Evolutionary conservation across 2,329 filamentous ascomycete genomes (phyloP).

Genomic region (Fusarium torreyae): DNA sequence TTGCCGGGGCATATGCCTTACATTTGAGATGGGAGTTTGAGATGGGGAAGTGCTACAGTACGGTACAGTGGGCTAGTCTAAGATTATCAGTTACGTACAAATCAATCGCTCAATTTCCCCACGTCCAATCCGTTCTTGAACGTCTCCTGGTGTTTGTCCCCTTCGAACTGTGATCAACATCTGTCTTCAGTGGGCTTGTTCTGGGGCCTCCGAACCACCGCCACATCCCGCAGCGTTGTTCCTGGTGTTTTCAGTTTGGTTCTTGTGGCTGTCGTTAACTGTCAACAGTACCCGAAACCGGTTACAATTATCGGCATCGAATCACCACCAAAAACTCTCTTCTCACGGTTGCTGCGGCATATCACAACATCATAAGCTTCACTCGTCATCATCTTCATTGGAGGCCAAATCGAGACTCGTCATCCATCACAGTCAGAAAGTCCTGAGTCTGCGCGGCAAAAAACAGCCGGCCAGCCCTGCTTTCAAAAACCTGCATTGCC

Average conservation of each 20-base stretch:
- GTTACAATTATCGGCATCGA: slow-evolving; percentile 29
- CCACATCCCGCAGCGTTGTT: slow-evolving; percentile 31
- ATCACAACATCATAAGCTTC: slow-evolving; percentile 31
- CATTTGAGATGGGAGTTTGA: slow-evolving; percentile 2
- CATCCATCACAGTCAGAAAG: slow-evolving; percentile 35
- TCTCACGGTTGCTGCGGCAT: slow-evolving; percentile 11
- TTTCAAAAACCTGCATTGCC: slow-evolving; percentile 9
- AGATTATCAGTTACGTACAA: slow-evolving; percentile 34
- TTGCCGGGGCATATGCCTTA: slow-evolving; percentile 17
- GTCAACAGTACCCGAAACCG: slow-evolving; percentile 23
- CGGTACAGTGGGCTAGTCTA: slow-evolving; percentile 1
- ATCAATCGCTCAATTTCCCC: slow-evolving; percentile 26
- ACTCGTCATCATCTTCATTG: slow-evolving; percentile 24
- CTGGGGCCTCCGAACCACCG: slow-evolving; percentile 18
- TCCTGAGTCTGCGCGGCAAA: neutral
- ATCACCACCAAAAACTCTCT: slow-evolving; percentile 18
- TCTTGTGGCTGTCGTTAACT: slow-evolving; percentile 15
- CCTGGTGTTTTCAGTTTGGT: slow-evolving; percentile 1
- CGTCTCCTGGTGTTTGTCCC: slow-evolving; percentile 8
- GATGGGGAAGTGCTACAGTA: slow-evolving; percentile 5
- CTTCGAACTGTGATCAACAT: slow-evolving; percentile 18
- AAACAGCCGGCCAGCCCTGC: neutral
- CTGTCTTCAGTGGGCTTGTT: neutral
- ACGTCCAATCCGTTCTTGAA: slow-evolving; percentile 5
- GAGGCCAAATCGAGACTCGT: slow-evolving; percentile 11